Percentiles rank a stretch among this genome's conserved stretches.
These are phyloP conservation scores for Cystofilobasidium capitatum DNA, from an alignment of 768 basidiomycete genomes.

Conservation along the genomic window DNA sequence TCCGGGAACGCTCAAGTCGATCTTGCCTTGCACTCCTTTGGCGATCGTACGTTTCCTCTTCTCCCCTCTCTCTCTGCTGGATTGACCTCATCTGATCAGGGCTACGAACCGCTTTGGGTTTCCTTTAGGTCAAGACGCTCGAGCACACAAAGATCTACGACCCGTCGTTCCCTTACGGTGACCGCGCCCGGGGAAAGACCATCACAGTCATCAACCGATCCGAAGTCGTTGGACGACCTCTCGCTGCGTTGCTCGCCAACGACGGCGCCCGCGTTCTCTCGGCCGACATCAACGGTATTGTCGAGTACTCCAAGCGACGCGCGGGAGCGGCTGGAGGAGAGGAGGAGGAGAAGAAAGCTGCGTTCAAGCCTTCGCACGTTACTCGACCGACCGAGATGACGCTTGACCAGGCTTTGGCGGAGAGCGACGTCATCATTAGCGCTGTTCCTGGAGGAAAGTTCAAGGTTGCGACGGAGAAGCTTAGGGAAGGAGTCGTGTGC, in stretches of 20 bases:
- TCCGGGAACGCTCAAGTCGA: conserved; percentile 81
- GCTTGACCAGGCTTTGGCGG: conserved; percentile 66
- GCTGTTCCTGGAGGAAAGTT: conserved; percentile 79
- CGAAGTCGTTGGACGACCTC: conserved; percentile 91
- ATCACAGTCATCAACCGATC: conserved; percentile 92
- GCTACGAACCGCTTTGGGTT: background rate
- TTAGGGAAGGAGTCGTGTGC: conserved; percentile 90
- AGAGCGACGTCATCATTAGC: conserved; percentile 87
- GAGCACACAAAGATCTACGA: conserved; percentile 91
- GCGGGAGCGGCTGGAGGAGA: background rate
- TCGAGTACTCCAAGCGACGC: conserved; percentile 94
- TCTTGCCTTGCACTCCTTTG: conserved; percentile 92
- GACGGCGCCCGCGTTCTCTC: conserved; percentile 94
- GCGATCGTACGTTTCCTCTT: conserved; percentile 53
- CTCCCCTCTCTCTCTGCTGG: background rate
- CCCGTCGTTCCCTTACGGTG: conserved; percentile 79
- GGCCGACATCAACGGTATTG: conserved; percentile 88
- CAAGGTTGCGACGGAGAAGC: conserved; percentile 76
- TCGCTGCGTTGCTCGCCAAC: conserved; percentile 91
- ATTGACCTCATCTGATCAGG: background rate
- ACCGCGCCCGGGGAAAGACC: conserved; percentile 70
- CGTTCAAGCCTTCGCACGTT: conserved; percentile 75
- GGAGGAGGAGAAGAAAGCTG: conserved; percentile 25
- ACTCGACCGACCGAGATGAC: conserved; percentile 59
- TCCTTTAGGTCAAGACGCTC: conserved; percentile 59